Evolutionary conservation across 2,329 filamentous ascomycete genomes (phyloP), one percentile per base, ranked within the genome.

Genomic region (Aureobasidium sp.): DNA sequence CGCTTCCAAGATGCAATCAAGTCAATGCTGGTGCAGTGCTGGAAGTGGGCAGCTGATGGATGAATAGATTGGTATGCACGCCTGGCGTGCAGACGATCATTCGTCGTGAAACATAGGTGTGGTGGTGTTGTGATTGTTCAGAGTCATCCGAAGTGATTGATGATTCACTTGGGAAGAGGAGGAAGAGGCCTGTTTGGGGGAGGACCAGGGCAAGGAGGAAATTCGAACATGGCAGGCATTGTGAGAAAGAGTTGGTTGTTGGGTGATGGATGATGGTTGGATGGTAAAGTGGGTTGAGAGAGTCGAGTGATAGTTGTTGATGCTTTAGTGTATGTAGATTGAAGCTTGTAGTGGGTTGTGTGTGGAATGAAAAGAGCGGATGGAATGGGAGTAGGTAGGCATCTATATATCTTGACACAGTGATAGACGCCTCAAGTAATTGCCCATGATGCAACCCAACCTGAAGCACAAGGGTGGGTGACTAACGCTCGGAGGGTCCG

Each of bases 171-270:
- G 30, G 77, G 77, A 42, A 78, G 71, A 37, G 76, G 76, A 66
- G 77, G 77, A 49, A 79, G 71, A 67, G 77, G 77, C 61, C 77
- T 72, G 60, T 74, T 78, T 65, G 77, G 77, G 69, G 77, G 76
- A 64, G 77, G 77, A 60, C 77, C 76, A 44, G 77, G 77, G 72
- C 75, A 78, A 39, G 77, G 77, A 63, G 76, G 76, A 47, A 78
- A 75, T 69, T 75, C 77, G 62, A 61, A 13, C 42, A 76, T 69
- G 62, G 67, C 66, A 68, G 71, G 70, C 71, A 73, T 77, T 70
- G 71, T 73, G 66, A 27, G 21, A 21, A 21, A 21, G 21, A 11
- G 61, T 30, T 34, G 27, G 53, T 37, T 36, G 55, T 37, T 57
- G 11, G 11, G 27, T 41, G 57, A 11, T 10, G 39, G 21, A 48